These are phyloP conservation scores for Piloderma croceum DNA, from an alignment of 768 basidiomycete species.

Conservation along the genomic window DNA sequence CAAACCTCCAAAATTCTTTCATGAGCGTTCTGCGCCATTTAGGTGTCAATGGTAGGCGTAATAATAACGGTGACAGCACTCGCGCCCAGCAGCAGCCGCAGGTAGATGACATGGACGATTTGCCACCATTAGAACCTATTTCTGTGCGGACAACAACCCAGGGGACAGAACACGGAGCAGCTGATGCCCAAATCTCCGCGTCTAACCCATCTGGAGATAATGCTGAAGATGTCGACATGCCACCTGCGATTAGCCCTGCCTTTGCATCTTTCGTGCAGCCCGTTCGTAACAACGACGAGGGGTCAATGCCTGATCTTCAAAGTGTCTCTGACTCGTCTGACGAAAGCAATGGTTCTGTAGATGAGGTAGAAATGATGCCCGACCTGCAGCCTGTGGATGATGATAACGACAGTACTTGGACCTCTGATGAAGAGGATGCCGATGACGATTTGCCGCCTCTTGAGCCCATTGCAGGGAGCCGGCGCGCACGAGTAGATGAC, in stretches of 20 bases:
- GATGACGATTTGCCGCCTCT: constrained; percentile 27
- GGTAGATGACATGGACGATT: background rate
- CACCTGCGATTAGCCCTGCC: background rate
- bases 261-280: constrained; percentile 1
- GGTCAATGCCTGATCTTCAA: constrained; percentile 38
- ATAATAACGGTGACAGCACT: background rate
- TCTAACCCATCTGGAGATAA: background rate
- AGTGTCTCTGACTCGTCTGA: constrained; percentile 35
- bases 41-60: background rate
- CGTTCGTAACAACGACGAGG: constrained; percentile 28
- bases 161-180: background rate
- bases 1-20: no score
- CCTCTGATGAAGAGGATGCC: constrained; percentile 23
- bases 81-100: background rate
- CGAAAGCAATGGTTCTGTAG: constrained; percentile 22
- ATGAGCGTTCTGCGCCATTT: background rate
- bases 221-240: background rate
- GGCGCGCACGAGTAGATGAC: constrained; percentile 56
- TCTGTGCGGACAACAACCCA: background rate
- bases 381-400: constrained; percentile 24
- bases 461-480: constrained; percentile 27
- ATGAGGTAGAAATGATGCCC: constrained; percentile 25
- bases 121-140: background rate
- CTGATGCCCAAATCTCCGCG: background rate
- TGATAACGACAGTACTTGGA: constrained; percentile 24